Base-by-base conservation (phyloP, 2,329 filamentous ascomycete species). In the Teratosphaeria nubilosa region DNA sequence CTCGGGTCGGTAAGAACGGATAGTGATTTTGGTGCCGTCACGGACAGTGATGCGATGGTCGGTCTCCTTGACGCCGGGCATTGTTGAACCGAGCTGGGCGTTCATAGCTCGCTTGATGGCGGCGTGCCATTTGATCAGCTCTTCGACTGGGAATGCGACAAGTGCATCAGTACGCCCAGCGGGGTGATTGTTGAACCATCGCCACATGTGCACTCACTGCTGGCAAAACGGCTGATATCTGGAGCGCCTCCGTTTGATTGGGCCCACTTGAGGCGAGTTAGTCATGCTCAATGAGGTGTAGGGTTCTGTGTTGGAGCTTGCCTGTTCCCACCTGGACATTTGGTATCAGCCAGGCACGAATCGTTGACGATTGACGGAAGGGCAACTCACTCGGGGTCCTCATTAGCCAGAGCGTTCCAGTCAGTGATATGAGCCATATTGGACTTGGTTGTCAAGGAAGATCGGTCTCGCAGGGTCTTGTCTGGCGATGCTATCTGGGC, bases 21-120 rank as follows among this genome's bases (percentile, higher is more conserved):
- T 62, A 1, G 59, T 59, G 56, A 75, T 75, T 57, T 71, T 67
- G 4, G 66, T 57, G 6, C 72, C 73, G 51, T 74, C 73, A 9
- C 72, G 65, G 61, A 71, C 63, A 1, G 62, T 56, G 32, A 75
- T 70, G 59, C 69, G 65, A 48, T 68, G 70, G 41, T 76, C 73
- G 56, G 85, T 72, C 9, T 67, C 69, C n/a, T 66, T 65, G 13
- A 70, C 67, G 34, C 65, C 64, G 1, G 63, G 24, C n/a, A 65
- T 51, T 3, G 10, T 52, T 4, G 31, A 55, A 16, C 52, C 57
- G 51, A 62, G 60, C 25, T 54, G 22, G 20, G 61, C 62, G 10
- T 37, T 63, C 55, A 57, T 60, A 25, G 59, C 55, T 10, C 57
- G 56, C 55, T 66, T 67, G 13, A 59, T 53, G 5, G 60, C 50